These are phyloP conservation scores for Porcisia hertigi DNA, from an alignment of 208 protist genomes.

Conservation along the genomic window DNA sequence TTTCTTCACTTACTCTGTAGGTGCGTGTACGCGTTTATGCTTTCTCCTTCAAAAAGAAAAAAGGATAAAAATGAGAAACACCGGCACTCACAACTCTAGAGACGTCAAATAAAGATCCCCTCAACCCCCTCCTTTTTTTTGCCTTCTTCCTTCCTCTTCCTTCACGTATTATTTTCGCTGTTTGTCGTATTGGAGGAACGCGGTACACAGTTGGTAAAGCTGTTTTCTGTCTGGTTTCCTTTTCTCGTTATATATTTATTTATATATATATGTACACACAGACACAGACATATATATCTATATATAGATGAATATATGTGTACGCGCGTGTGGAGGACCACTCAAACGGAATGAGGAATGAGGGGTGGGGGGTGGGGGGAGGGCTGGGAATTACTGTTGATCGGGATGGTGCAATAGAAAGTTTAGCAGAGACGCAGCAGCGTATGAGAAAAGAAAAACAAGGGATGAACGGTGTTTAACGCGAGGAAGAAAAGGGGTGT, in stretches of 20 bases:
- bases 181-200: neutral
- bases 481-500: too few relatives aligned
- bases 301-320: neutral
- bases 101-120: neutral
- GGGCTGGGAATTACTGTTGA: too few relatives aligned
- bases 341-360: neutral
- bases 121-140: too few relatives aligned
- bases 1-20: neutral
- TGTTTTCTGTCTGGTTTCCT: neutral
- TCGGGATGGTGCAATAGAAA: too few relatives aligned
- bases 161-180: slow-evolving; percentile 5
- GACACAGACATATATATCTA: too few relatives aligned
- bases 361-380: neutral
- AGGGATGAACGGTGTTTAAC: too few relatives aligned
- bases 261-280: neutral
- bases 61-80: neutral
- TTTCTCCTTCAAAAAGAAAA: neutral
- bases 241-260: too few relatives aligned
- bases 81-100: neutral
- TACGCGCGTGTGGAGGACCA: neutral
- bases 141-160: slow-evolving; percentile 1
- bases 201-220: neutral
- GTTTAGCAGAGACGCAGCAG: too few relatives aligned
- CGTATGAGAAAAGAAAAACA: too few relatives aligned
- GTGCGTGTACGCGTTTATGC: neutral